A percentile compares a stretch with the other conserved stretches of the same genome.
Conservation (phyloP, 225 moss, liverwort and hornwort genomes). For the Sphagnum contortum region DNA sequence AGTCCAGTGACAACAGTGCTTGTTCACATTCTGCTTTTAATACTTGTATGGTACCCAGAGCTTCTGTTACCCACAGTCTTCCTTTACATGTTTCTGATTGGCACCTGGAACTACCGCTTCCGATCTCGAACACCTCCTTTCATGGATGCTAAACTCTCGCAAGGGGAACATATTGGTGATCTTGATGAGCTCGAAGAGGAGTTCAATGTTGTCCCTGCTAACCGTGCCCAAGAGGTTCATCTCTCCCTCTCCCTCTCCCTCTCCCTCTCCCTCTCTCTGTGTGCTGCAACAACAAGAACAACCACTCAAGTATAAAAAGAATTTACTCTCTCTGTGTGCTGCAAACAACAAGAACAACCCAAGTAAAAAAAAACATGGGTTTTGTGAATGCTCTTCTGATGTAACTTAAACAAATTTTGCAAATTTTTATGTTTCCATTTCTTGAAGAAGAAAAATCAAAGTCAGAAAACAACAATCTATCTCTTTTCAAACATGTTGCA, state of each 20-base stretch:
- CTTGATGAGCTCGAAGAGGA: constrained; percentile 91
- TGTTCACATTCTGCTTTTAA: constrained; percentile 71
- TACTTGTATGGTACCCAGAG: constrained; percentile 91
- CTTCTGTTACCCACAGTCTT: constrained; percentile 78
- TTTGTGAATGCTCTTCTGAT: too few relatives aligned
- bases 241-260: too few relatives aligned
- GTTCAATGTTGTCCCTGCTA: constrained; percentile 84
- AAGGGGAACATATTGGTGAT: constrained; percentile 82
- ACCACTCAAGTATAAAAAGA: too few relatives aligned
- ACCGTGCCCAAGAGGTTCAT: constrained; percentile 58
- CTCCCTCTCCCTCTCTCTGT: too few relatives aligned
- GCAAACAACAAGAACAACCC: too few relatives aligned
- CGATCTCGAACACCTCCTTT: constrained; percentile 65
- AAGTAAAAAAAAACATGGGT: too few relatives aligned
- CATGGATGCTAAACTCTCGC: constrained; percentile 90
- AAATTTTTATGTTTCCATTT: too few relatives aligned
- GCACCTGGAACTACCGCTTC: constrained; percentile 83
- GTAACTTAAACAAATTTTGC: too few relatives aligned
- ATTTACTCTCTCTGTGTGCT: too few relatives aligned
- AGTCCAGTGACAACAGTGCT: constrained; percentile 80
- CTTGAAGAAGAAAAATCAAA: too few relatives aligned
- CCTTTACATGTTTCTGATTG: constrained; percentile 90
- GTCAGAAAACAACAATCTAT: too few relatives aligned
- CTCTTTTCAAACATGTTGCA: constrained; percentile 7
- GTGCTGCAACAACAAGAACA: too few relatives aligned